Percentiles rank a stretch among this genome's conserved stretches.
These are phyloP conservation scores for Thielaviopsis musarum DNA, from an alignment of 2,329 filamentous ascomycete genomes.

Conservation along the genomic window DNA sequence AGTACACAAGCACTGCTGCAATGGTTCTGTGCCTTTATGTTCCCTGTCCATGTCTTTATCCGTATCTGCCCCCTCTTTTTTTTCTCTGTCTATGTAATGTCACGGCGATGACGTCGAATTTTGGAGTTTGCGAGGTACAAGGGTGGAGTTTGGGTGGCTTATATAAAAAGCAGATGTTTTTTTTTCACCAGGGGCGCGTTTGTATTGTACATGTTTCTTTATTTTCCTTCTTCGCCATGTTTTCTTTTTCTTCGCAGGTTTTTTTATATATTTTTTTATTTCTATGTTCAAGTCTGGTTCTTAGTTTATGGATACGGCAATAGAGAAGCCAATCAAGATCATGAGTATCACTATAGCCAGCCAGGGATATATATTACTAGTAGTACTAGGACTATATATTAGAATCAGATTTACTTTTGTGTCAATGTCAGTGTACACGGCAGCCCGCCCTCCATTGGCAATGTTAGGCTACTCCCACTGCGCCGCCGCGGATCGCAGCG, in stretches of 20 bases:
- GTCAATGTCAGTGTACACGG: slow-evolving; percentile 24
- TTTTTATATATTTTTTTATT: not conserved
- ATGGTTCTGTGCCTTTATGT: not conserved
- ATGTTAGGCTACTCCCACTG: slow-evolving; percentile 38
- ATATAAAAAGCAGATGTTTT: not conserved
- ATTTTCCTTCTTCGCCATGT: not conserved
- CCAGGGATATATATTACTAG: not conserved
- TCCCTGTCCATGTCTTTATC: not conserved
- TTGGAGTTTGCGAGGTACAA: not conserved
- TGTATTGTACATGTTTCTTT: not conserved
- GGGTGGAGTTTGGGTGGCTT: not conserved
- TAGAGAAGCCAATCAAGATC: not conserved
- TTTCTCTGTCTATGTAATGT: not conserved
- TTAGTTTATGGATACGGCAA: not conserved
- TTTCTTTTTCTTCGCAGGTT: slow-evolving; percentile 1
- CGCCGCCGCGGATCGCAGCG: slow-evolving; percentile 21
- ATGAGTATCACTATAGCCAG: not conserved
- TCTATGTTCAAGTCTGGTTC: not conserved
- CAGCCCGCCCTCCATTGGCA: slow-evolving; percentile 46
- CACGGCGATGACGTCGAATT: not conserved
- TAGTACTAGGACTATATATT: not conserved
- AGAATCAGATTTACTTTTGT: not conserved
- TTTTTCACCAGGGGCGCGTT: not conserved
- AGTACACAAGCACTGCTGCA: not conserved
- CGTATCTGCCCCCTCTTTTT: not conserved